Evolutionary conservation across 495 filamentous ascomycete genomes (phyloP).

Genomic region (Lophium mytilinum): DNA sequence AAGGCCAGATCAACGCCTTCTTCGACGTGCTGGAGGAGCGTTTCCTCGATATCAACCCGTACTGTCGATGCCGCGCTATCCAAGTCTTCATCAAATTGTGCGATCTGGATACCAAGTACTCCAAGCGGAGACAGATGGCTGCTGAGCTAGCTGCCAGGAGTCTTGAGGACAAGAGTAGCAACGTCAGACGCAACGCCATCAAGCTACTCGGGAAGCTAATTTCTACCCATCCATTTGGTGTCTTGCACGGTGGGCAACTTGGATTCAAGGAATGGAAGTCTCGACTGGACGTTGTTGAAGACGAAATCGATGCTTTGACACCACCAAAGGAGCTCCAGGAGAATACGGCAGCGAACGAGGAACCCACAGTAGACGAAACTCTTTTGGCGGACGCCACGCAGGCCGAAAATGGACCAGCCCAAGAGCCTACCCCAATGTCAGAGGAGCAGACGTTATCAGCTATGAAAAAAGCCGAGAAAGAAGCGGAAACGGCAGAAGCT

Average conservation of each 20-base stretch:
- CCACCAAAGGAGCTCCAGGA: constrained; percentile 73
- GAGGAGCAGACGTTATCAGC: constrained; percentile 52
- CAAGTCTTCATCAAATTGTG: constrained; percentile 91
- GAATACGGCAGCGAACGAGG: constrained; percentile 38
- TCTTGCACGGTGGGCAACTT: constrained; percentile 83
- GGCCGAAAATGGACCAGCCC: constrained; percentile 54
- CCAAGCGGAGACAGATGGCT: constrained; percentile 77
- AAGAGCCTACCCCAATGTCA: constrained; percentile 49
- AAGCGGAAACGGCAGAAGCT: constrained; percentile 65
- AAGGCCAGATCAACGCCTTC: constrained; percentile 89
- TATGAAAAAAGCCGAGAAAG: constrained; percentile 62
- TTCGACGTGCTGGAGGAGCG: constrained; percentile 94
- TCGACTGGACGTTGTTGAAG: constrained; percentile 69
- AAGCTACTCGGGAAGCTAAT: constrained; percentile 82
- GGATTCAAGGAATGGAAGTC: constrained; percentile 75
- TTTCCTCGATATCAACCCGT: constrained; percentile 94
- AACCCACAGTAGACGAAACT: constrained; percentile 59
- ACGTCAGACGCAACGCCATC: constrained; percentile 90
- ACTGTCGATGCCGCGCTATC: constrained; percentile 84
- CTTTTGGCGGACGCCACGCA: constrained; percentile 87
- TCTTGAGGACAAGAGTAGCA: constrained; percentile 95
- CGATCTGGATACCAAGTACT: constrained; percentile 82
- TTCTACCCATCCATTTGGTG: constrained; percentile 86
- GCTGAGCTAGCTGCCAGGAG: constrained; percentile 81
- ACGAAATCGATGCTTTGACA: constrained; percentile 70